Evolutionary conservation across 352 stramenopile species (phyloP), one percentile per base, ranked within the genome.

Genomic region (Phytophthora multivora): DNA sequence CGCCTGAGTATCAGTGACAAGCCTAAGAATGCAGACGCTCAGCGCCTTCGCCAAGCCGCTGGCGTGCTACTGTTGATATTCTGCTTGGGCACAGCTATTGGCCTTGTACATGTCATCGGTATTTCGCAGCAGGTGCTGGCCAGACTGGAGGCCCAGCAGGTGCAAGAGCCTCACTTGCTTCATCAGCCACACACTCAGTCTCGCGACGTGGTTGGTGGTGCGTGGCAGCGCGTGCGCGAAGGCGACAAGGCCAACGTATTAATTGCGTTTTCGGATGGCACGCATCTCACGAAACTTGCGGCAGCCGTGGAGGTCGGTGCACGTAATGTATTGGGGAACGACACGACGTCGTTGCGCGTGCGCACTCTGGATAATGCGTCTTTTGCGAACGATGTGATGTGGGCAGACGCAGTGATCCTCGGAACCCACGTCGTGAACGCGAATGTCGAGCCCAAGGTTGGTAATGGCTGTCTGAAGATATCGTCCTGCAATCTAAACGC

Each of bases 371-470:
- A 74, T 5, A 87, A 89, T 31, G 69, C 83, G 8, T 90, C 83
- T n/a, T 95, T 95, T 50, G 30, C 65, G 7, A 66, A 83, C n/a
- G 87, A 96, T 53, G 87, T 97, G 11, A 51, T 86, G 49, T 93
- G 86, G 77, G 87, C 89, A 0, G 86, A 97, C 65, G 87, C 87
- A 1, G 68, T 97, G 12, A 83, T 97, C 39, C 77, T 97, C 18
- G 89, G 89, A 33, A 85, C 79, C 12, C 83, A 93, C 39, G 89
- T 97, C 16, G 75, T 93, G 28, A 95, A 97, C 58, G 89, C 86
- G 33, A 97, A 97, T 60, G 78, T 97, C 10, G 87, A 97, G 56
- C 85, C 89, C 7, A 85, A 91, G 71, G 82, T 89, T 53, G 16
- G 73, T 45, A 36, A 6, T 59, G 51, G 26, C 38, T 55, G 9